Conservation (phyloP, 2,329 filamentous ascomycete species). For the Chlorencoelia australis region DNA sequence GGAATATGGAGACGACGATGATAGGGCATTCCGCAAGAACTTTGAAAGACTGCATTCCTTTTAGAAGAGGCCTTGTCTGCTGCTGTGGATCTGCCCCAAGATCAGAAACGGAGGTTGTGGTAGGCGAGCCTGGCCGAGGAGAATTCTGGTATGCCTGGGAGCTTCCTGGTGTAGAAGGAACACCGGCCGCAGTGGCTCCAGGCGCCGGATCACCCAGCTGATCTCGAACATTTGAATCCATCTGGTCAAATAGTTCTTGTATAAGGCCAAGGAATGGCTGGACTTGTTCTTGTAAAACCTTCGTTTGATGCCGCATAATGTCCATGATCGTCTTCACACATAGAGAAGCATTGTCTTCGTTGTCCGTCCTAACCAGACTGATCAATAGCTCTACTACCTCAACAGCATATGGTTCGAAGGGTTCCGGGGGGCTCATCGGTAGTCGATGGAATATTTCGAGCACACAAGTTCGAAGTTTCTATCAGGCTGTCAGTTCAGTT, state of each 20-base stretch:
- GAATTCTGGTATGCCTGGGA: constrained; percentile 66
- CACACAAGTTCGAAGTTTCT: constrained; percentile 86
- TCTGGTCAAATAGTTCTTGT: constrained; percentile 89
- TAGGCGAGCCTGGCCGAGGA: constrained; percentile 79
- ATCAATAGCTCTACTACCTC: constrained; percentile 88
- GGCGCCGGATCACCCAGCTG: constrained; percentile 74
- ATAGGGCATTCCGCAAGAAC: constrained; percentile 96
- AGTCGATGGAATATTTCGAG: constrained; percentile 92
- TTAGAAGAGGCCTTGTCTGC: constrained; percentile 69
- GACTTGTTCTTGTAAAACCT: constrained; percentile 69
- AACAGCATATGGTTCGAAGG: constrained; percentile 77
- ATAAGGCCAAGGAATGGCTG: constrained; percentile 87
- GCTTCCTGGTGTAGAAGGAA: constrained; percentile 57
- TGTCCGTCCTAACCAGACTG: constrained; percentile 79
- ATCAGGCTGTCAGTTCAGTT: constrained; percentile 6
- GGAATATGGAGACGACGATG: constrained; percentile 96
- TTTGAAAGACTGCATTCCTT: constrained; percentile 98
- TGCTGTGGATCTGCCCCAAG: constrained; percentile 73
- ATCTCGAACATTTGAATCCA: constrained; percentile 89
- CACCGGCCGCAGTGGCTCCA: constrained; percentile 40
- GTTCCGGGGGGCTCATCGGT: constrained; percentile 62
- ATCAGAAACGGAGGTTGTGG: constrained; percentile 72
- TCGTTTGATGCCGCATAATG: constrained; percentile 84
- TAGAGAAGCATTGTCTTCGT: constrained; percentile 97
- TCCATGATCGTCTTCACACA: constrained; percentile 98